These are phyloP conservation scores for Sordaria brevicollis DNA, from an alignment of 495 filamentous ascomycete species.

Conservation along the genomic window DNA sequence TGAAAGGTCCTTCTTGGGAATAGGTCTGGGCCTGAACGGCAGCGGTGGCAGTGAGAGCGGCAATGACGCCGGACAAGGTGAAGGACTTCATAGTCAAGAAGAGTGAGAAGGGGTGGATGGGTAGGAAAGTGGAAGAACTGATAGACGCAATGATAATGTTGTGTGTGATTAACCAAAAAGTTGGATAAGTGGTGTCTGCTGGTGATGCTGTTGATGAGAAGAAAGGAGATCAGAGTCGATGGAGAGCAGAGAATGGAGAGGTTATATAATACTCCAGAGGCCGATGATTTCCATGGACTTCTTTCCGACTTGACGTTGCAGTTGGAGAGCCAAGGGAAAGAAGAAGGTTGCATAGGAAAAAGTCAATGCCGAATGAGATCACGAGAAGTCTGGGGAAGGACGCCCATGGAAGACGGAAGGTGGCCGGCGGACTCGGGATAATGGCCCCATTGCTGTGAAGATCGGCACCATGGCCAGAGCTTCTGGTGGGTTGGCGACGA, in stretches of 20 bases:
- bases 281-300: not conserved
- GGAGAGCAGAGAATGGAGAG: not conserved
- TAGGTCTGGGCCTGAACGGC: slow-evolving; percentile 24
- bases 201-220: not conserved
- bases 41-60: slow-evolving; percentile 11
- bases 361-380: not conserved
- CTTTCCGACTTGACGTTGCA: not conserved
- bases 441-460: not conserved
- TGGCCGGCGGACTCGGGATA: not conserved
- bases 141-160: slow-evolving; percentile 1
- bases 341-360: not conserved
- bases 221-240: not conserved
- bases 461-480: not conserved
- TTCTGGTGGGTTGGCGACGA: not conserved
- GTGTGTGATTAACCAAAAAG: not conserved
- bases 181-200: slow-evolving; percentile 1
- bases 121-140: not conserved
- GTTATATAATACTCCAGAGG: not conserved
- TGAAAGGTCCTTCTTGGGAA: slow-evolving; percentile 32
- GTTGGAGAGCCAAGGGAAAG: not conserved
- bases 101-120: slow-evolving; percentile 6
- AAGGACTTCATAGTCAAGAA: slow-evolving; percentile 9
- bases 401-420: not conserved
- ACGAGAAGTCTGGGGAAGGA: not conserved
- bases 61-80: slow-evolving; percentile 2